Evolutionary conservation across 306 rosid genomes (phyloP), one percentile per base, ranked within the genome.

Genomic region (Vigna unguiculata): DNA sequence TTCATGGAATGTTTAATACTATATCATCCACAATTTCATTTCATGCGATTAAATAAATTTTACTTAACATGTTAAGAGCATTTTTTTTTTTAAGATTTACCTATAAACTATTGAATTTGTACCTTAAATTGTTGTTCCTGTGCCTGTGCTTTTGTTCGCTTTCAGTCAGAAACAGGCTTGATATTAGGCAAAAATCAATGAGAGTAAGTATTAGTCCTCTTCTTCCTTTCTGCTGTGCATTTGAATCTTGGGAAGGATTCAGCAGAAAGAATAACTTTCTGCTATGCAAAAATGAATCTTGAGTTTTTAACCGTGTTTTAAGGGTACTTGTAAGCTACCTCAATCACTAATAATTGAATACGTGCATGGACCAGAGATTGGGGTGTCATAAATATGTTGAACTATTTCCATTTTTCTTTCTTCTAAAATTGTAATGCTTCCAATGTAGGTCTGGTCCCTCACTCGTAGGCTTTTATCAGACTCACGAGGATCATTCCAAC

Each of bases 141-240:
- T 80, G 63, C n/a, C 28, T 32, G 28, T 7, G 12, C 57, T 46
- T 72, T 8, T 32, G 28, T 45, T 53, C 46, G 57, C 30, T 49
- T 34, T 47, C 5, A 52, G 38, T 47, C 5, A 52, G 38, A 62
- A 64, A 43, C 22, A 21, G 58, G 52, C 78, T 1, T 32, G 41
- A 36, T 36, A 6, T 6, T 6, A 36, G 7, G 68, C 57, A 36
- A 17, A 43, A 68, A 57, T 20, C 14, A 13, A 76, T 59, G 15
- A 59, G 55, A 70, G 38, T 41, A 14, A 28, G 53, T 16, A 13
- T 15, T 6, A 49, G 55, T 16, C 55, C 21, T 41, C n/a, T 17
- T 19, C 41, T 72, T 38, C 17, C 65, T 51, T 59, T 38, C 43
- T 7, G 43, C 40, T 45, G 45, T 54, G 59, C 75, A 47, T 12